Evolutionary conservation across 2,329 filamentous ascomycete species (phyloP), one percentile per base, ranked within the genome.

Genomic region (Aspergillus nomiae): DNA sequence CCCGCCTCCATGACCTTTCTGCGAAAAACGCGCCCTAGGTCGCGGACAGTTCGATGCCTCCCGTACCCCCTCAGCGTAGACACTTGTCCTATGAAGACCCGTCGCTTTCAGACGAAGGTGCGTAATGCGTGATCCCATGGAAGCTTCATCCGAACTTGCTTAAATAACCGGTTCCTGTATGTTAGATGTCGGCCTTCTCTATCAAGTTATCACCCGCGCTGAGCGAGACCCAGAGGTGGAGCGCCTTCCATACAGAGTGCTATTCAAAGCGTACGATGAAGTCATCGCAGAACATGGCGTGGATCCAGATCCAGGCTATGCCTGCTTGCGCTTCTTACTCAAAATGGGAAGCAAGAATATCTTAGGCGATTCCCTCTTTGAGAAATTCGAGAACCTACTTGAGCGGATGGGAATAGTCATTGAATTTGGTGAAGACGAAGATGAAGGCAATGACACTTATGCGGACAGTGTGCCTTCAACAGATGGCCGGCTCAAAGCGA

Each of bases 211-310:
- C 71, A 82, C 83, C 64, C 84, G 85, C 69, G 93, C 92, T 50
- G 87, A 94, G 78, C 81, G 86, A 46, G 84, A 91, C 34, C 83
- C 87, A 1, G 85, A 89, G 61, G 84, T 84, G 56, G 86, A 90
- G 69, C 85, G 86, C 60, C 83, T 90, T 26, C 89, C 91, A 4
- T 92, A 90, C 62, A 88, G 89, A 72, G 92, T 92, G 11, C 85
- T 97, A 21, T 96, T 96, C 78, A 84, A 85, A 59, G 92, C 92
- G 34, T 96, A 96, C 74, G 90, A 95, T 73, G 83, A 87, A 61
- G 84, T 94, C 48, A 85, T 96, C n/a, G 86, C 86, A 6, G 82
- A 87, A 67, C 82, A 91, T 80, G 90, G 88, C 60, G 81, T 92
- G 67, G 85, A 92, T 63, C 84, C 87, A n/a, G 88, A 91, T 70